Percentiles rank a stretch among this genome's conserved stretches.
These are phyloP conservation scores for Angomonas desouzai DNA, from an alignment of 208 protist genomes.

Conservation along the genomic window DNA sequence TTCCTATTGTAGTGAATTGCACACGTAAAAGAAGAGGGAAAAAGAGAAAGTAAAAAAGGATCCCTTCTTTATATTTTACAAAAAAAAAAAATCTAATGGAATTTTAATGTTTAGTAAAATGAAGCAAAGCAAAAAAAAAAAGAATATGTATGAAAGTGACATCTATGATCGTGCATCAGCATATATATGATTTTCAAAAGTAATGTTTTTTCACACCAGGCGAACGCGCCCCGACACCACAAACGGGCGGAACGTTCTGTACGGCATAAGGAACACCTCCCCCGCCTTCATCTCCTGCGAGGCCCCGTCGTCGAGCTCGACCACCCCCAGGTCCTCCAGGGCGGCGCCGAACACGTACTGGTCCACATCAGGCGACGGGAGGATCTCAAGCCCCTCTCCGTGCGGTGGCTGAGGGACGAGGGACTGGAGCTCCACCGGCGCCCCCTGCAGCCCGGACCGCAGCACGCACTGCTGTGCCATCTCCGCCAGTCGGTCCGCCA, in stretches of 20 bases:
- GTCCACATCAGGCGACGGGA: conserved; percentile 63
- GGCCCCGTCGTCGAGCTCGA: conserved; percentile 64
- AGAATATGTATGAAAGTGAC: no score
- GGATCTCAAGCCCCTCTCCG: conserved; percentile 72
- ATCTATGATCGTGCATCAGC: no score
- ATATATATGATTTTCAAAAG: no score
- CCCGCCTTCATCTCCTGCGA: conserved; percentile 66
- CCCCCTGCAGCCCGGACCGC: conserved; percentile 54
- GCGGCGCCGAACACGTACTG: conserved; percentile 81
- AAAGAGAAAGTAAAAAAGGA: no score
- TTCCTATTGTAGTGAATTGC: no score
- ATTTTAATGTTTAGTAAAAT: no score
- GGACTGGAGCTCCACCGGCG: conserved; percentile 51
- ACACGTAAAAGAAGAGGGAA: no score
- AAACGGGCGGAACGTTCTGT: conserved; percentile 62
- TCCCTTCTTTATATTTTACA: no score
- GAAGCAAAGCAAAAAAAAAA: no score
- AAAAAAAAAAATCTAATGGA: no score
- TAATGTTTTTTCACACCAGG: conserved; percentile 64
- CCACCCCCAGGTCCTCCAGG: conserved; percentile 71
- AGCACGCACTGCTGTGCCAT: conserved; percentile 28
- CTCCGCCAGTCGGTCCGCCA: conserved; percentile 70
- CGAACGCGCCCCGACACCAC: conserved; percentile 66
- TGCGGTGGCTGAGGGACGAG: conserved; percentile 58
- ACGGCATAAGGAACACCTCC: conserved; percentile 83